Evolutionary conservation across 768 basidiomycete species (phyloP), one percentile per base, ranked within the genome.

Genomic region (Auricularia sp.): DNA sequence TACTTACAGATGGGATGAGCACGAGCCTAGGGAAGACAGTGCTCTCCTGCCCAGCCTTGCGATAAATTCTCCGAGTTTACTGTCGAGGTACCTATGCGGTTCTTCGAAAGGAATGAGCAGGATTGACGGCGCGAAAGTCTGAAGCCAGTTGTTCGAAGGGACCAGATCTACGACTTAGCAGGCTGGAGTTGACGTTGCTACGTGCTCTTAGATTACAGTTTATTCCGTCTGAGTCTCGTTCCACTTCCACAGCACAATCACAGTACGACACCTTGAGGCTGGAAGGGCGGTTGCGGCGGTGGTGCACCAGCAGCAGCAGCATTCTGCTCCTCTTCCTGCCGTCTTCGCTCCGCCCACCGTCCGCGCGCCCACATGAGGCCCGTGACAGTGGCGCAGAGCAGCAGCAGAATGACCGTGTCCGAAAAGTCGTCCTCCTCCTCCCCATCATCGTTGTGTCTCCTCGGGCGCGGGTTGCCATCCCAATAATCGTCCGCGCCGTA

Each of bases 401-500:
- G 73, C 3, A 94, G 81, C 53, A 95, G 80, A 44, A 93, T 72
- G 77, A 91, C 81, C 33, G 90, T 95, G 78, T 95, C 93, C 36
- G 76, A 77, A 64, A 91, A 85, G 68, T 92, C 90, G 66, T 91
- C 85, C 16, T 72, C 74, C 1, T 83, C 84, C n/a, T 80, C 84
- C 21, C 88, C 85, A 16, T 84, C 86, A 3, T 53, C 64, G 29
- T 61, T 64, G 29, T 59, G 56, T 14, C 83, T 83, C 29, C 29
- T 29, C 29, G 29, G 29, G 29, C 87, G 81, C 67, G 84, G 65
- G 3, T 84, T 81, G 2, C 79, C 87, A 35, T 91, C 90, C 68
- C 87, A 88, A 73, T 91, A 91, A 70, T 92, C 91, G 59, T 94
- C 92, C 0, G 90, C 86, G 7, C 86, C 87, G 67, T 86, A 86